A percentile compares a stretch with the other conserved stretches of the same genome.
Evolutionary conservation across 163 green algal genomes (phyloP).

Genomic region (Scenedesmus sp.): DNA sequence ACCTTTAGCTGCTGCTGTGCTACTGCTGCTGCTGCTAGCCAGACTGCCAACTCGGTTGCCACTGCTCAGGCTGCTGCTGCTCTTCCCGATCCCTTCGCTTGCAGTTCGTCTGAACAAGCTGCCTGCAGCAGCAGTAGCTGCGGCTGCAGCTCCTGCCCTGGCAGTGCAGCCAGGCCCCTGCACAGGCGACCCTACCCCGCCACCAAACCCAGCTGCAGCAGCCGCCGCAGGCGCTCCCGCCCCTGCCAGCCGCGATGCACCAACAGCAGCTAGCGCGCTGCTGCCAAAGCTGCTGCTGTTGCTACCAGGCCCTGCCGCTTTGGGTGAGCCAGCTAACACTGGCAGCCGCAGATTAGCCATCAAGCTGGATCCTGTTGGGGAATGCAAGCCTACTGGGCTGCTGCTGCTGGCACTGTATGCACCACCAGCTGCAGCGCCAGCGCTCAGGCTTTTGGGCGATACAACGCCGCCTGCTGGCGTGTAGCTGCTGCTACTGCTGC

Average conservation of each 20-base stretch:
- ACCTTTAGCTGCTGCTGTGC: neutral
- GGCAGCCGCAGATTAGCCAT: slow-evolving; percentile 26
- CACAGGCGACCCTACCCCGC: neutral
- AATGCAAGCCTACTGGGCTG: neutral
- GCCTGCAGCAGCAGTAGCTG: neutral
- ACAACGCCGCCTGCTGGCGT: neutral
- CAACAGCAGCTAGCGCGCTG: neutral
- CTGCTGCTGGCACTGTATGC: neutral
- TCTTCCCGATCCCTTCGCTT: neutral
- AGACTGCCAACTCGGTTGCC: neutral
- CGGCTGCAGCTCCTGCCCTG: neutral
- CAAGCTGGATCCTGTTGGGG: slow-evolving; percentile 21
- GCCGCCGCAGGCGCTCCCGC: neutral
- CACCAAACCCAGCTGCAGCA: neutral
- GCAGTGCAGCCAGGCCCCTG: neutral
- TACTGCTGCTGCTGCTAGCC: slow-evolving; percentile 7
- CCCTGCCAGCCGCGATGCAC: neutral
- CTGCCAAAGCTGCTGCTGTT: neutral
- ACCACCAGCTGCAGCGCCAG: neutral
- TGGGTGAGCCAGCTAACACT: slow-evolving; percentile 42
- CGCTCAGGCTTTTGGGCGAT: neutral
- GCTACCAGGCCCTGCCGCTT: neutral
- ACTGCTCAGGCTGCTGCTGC: neutral
- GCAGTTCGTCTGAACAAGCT: neutral
- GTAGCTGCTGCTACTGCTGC: neutral